Evolutionary conservation across 176 grass and related monocot species (phyloP).

Genomic region (Calamus simplicifolius): DNA sequence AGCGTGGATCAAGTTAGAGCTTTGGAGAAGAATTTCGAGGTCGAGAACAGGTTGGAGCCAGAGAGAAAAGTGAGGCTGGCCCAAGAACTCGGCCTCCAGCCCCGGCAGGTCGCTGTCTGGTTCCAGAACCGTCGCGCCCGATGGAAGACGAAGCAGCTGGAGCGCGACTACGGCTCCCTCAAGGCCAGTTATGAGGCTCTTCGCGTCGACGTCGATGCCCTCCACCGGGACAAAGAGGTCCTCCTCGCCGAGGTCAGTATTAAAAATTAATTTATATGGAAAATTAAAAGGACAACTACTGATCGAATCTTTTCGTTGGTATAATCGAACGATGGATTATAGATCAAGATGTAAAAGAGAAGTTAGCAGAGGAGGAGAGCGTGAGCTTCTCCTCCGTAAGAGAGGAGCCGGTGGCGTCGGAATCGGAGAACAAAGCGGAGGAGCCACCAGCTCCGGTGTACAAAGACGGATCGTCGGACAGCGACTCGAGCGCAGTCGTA

Average conservation of each 20-base stretch:
- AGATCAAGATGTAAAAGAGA: constrained; percentile 63
- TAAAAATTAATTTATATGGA: too few species aligned
- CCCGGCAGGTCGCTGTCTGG: constrained; percentile 90
- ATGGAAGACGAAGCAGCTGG: constrained; percentile 86
- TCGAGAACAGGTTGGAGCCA: constrained; percentile 94
- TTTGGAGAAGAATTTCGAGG: constrained; percentile 86
- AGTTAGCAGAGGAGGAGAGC: constrained; percentile 35
- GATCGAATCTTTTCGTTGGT: too few species aligned
- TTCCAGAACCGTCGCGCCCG: constrained; percentile 96
- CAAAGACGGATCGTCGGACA: neutral
- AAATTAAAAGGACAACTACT: too few species aligned
- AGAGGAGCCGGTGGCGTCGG: neutral
- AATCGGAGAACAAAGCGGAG: neutral
- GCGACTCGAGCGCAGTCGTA: constrained; percentile 47
- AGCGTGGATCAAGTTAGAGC: constrained; percentile 71
- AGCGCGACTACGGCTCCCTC: constrained; percentile 69
- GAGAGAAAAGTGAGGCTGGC: constrained; percentile 77
- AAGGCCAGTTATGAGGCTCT: constrained; percentile 57
- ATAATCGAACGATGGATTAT: neutral
- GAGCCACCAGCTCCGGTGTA: neutral
- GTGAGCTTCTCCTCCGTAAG: constrained; percentile 8
- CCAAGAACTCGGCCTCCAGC: constrained; percentile 70
- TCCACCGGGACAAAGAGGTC: constrained; percentile 60
- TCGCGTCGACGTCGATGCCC: constrained; percentile 60
- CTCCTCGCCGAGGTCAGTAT: constrained; percentile 39